phyloP scores from a whole-genome alignment of 345 rosid genomes.

The Toxicodendron radicans region DNA sequence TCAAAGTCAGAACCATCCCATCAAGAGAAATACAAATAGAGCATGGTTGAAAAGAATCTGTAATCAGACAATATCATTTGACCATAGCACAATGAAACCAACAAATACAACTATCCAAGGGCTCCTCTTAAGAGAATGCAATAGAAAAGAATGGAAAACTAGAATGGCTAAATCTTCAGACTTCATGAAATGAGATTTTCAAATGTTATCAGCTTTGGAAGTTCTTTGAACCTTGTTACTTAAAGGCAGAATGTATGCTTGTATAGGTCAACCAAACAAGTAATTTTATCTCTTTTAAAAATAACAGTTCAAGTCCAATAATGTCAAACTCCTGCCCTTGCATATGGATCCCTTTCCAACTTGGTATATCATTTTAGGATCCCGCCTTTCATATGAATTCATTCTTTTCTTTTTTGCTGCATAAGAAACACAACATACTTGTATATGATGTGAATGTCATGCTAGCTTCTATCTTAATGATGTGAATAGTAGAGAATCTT shows the following conservation, averaged over 20 bases:
- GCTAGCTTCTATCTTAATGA: neutral
- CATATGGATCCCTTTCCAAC: neutral
- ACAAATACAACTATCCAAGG: neutral
- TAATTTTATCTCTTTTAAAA: neutral
- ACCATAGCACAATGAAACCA: neutral
- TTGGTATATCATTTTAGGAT: neutral
- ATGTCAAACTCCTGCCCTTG: neutral
- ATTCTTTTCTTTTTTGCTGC: neutral
- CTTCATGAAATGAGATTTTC: neutral
- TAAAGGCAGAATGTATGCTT: neutral
- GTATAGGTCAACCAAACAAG: neutral
- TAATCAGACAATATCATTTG: neutral
- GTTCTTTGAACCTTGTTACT: neutral
- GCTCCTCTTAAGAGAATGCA: neutral
- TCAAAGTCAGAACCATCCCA: neutral
- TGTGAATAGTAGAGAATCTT: neutral
- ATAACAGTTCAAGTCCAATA: neutral
- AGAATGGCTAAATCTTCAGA: neutral
- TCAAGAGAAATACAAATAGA: neutral
- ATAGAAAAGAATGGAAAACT: neutral
- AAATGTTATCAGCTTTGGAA: neutral
- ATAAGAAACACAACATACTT: neutral
- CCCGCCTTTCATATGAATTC: neutral
- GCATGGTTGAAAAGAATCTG: neutral
- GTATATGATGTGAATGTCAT: neutral